phyloP scores from a whole-genome alignment of 495 filamentous ascomycete species.

The Hypoxylon fuscum region DNA sequence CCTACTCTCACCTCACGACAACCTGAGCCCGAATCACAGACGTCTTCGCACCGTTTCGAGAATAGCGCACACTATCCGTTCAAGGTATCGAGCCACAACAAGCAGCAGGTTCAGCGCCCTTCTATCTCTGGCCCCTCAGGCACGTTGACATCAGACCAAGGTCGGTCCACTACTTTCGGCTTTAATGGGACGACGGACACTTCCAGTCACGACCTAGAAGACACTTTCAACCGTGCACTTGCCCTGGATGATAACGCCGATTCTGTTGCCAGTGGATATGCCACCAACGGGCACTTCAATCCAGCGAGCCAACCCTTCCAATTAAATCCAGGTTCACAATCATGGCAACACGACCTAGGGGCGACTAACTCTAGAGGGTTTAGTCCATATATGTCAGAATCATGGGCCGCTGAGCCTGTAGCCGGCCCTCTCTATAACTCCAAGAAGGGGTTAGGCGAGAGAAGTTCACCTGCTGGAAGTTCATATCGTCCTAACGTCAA shows the following conservation, averaged over 20 bases:
- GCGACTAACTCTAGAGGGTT: slow-evolving; percentile 15
- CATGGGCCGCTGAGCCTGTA: slow-evolving; percentile 25
- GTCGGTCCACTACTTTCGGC: slow-evolving; percentile 19
- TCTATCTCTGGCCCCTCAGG: slow-evolving; percentile 33
- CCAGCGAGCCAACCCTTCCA: slow-evolving; percentile 40
- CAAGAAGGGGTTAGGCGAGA: slow-evolving; percentile 36
- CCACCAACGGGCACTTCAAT: slow-evolving; percentile 30
- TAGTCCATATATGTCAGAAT: slow-evolving; percentile 24
- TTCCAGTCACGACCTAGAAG: slow-evolving; percentile 29
- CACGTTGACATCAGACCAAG: slow-evolving; percentile 23
- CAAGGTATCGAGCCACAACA: slow-evolving; percentile 9
- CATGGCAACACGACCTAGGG: slow-evolving; percentile 47
- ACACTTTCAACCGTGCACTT: slow-evolving; percentile 22
- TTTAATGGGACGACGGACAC: slow-evolving; percentile 22
- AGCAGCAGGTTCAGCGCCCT: slow-evolving; percentile 26
- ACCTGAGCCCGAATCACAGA: slow-evolving; percentile 18
- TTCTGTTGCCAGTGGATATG: background rate
- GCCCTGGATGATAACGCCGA: slow-evolving; percentile 27
- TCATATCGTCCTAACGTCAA: slow-evolving; percentile 62
- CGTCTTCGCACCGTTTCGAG: slow-evolving; percentile 25
- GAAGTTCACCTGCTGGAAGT: slow-evolving; percentile 63
- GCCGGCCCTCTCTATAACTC: background rate
- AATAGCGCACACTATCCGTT: slow-evolving; percentile 28
- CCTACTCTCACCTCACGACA: slow-evolving; percentile 31
- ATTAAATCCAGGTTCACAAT: slow-evolving; percentile 48